These are phyloP conservation scores for Scutellaria barbata DNA, from an alignment of 257 asterid genomes.

Conservation along the genomic window DNA sequence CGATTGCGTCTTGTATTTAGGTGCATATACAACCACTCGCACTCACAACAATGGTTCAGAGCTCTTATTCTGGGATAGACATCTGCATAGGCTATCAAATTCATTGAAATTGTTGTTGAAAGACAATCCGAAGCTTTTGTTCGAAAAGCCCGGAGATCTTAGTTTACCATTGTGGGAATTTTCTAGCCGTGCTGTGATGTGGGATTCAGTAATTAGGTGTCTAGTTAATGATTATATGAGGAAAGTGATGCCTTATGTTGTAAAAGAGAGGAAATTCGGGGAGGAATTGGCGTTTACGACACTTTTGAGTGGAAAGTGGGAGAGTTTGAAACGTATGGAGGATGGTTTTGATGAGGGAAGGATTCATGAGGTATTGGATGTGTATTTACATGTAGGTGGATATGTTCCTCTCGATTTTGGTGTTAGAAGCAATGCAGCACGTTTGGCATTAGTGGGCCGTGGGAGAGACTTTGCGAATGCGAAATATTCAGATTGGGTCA, in stretches of 20 bases:
- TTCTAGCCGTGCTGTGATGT: slow-evolving; percentile 37
- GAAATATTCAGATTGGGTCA: slow-evolving; percentile 87
- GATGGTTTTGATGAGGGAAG: slow-evolving; percentile 49
- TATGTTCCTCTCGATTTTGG: slow-evolving; percentile 76
- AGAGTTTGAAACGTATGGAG: slow-evolving; percentile 37
- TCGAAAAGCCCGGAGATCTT: slow-evolving; percentile 34
- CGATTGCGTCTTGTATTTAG: slow-evolving; percentile 46
- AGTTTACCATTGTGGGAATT: slow-evolving; percentile 33
- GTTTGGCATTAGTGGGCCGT: slow-evolving; percentile 76
- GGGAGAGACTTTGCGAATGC: slow-evolving; percentile 86
- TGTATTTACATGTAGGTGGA: slow-evolving; percentile 69
- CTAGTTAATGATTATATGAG: slow-evolving; percentile 69
- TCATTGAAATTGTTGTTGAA: slow-evolving; percentile 60
- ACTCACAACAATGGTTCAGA: slow-evolving; percentile 70
- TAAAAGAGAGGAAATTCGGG: slow-evolving; percentile 51
- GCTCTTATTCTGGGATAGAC: slow-evolving; percentile 85
- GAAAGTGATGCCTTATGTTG: slow-evolving; percentile 57
- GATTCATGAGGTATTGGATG: slow-evolving; percentile 59
- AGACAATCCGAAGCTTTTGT: slow-evolving; percentile 56
- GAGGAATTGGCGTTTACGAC: slow-evolving; percentile 75
- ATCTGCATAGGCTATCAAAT: slow-evolving; percentile 66
- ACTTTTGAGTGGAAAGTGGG: slow-evolving; percentile 74
- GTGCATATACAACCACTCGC: slow-evolving; percentile 96
- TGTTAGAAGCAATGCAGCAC: slow-evolving; percentile 55
- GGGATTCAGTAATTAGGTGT: slow-evolving; percentile 64